A percentile compares a stretch with the other conserved stretches of the same genome.
Evolutionary conservation across 805 yeast genomes (phyloP).

Genomic region (Kuraishia capsulata): DNA sequence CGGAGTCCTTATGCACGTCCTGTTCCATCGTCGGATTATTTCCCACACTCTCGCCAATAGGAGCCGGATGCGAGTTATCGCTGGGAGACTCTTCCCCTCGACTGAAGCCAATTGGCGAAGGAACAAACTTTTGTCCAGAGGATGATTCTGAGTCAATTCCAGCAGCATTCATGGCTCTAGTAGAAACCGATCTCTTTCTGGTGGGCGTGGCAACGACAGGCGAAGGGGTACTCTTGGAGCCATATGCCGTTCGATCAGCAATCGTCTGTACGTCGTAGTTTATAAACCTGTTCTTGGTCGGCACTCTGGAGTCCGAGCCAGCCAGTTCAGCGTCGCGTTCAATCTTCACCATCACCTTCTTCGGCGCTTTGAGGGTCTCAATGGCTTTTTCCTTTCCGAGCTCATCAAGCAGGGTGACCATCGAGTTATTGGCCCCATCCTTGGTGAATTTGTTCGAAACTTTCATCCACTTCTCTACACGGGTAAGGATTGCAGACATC

Average conservation of each 20-base stretch:
- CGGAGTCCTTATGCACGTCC: neutral
- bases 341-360: neutral
- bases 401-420: slow-evolving; percentile 43
- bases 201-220: neutral
- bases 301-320: neutral
- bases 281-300: neutral
- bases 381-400: slow-evolving; percentile 39
- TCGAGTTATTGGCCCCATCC: slow-evolving; percentile 48
- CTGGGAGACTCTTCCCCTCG: neutral
- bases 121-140: neutral
- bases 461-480: slow-evolving; percentile 30
- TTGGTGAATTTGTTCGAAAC: slow-evolving; percentile 27
- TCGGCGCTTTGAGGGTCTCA: slow-evolving; percentile 19
- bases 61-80: neutral
- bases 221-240: neutral
- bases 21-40: no score
- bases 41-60: slow-evolving; percentile 4
- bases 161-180: neutral
- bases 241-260: neutral
- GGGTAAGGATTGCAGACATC: slow-evolving; percentile 23
- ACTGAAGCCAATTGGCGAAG: neutral
- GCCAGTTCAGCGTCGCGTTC: neutral
- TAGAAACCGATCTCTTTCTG: neutral
- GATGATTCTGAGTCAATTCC: neutral
- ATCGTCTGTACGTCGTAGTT: neutral